Evolutionary conservation across 352 stramenopile genomes (phyloP), one percentile per base, ranked within the genome.

Genomic region (Phytophthora cactorum): DNA sequence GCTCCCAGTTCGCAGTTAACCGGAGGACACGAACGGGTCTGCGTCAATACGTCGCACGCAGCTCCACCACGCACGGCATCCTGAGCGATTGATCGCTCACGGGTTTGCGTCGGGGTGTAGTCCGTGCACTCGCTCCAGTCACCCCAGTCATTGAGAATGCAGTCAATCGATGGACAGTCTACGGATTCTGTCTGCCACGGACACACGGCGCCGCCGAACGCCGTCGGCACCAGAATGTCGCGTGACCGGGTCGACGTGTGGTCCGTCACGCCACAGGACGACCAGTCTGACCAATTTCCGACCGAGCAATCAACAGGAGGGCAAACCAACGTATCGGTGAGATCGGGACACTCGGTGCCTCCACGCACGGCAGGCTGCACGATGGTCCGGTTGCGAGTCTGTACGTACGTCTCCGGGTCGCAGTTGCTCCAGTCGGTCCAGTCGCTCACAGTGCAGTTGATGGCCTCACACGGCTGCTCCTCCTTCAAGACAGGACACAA

Each of bases 381-480:
- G n/a, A 92, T 66, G 0, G 67, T 78, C 2, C 80, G 70, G 1
- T 59, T 79, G 2, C 76, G 73, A 5, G 66, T 80, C n/a, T 77
- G 66, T 47, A 81, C 46, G 66, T 66, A 87, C 3, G 65, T 82
- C 5, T 75, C 72, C 7, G 65, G 3, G 8, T 70, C 72, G 36
- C 81, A 89, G 27, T 76, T 64, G 2, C 78, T 70, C 79, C 81
- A 92, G 12, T 74, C 50, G 0, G 61, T 52, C 81, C 81, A 92
- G 44, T 80, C 75, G 2, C 70, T 83, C 5, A 90, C 74, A 0
- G 72, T 72, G 47, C 84, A 92, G 51, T 90, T 66, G 17, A 90
- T 72, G 0, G 76, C 66, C 3, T 81, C 66, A 25, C 82, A 91
- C 3, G 75, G 55, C 11, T 57, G 49, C n/a, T 82, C 72, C 12